These are phyloP conservation scores for Gaillardinia entomophila DNA, from an alignment of 805 yeast species.

Conservation along the genomic window DNA sequence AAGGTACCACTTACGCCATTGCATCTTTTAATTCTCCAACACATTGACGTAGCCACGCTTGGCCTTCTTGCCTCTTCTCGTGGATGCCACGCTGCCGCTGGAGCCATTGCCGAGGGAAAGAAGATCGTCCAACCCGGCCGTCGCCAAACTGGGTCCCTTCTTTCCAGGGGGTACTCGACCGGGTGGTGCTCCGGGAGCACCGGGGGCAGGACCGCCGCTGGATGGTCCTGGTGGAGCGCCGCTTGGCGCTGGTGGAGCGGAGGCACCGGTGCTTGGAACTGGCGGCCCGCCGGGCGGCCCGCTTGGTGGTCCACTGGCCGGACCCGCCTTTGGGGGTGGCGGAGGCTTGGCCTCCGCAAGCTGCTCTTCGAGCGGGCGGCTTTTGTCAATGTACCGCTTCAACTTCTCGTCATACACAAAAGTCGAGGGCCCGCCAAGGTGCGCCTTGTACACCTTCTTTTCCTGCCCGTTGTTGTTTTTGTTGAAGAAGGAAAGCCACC, in stretches of 20 bases:
- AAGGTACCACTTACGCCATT: no score
- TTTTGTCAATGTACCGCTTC: slow-evolving; percentile 80
- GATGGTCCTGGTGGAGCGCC: slow-evolving; percentile 8
- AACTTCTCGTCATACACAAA: slow-evolving; percentile 79
- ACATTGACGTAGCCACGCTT: slow-evolving; percentile 32
- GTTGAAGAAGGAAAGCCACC: slow-evolving; percentile 52
- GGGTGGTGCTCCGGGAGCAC: slow-evolving; percentile 8
- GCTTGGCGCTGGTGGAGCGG: slow-evolving; percentile 6
- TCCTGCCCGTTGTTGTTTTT: slow-evolving; percentile 55
- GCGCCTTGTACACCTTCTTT: slow-evolving; percentile 69
- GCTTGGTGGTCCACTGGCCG: slow-evolving; percentile 1
- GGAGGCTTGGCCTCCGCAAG: slow-evolving; percentile 51
- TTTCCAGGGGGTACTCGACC: not conserved
- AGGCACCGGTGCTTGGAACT: slow-evolving; percentile 3
- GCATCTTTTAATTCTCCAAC: slow-evolving; percentile 13
- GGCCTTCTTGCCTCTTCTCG: slow-evolving; percentile 22
- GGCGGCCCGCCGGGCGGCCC: slow-evolving; percentile 7
- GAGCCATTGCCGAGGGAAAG: slow-evolving; percentile 24
- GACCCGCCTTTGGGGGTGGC: slow-evolving; percentile 53
- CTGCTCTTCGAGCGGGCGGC: slow-evolving; percentile 62
- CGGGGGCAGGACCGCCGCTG: slow-evolving; percentile 2
- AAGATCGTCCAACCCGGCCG: slow-evolving; percentile 37
- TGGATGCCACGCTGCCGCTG: slow-evolving; percentile 8
- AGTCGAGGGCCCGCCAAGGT: slow-evolving; percentile 67
- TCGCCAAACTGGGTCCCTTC: slow-evolving; percentile 21